Evolutionary conservation across 116 monocot species (phyloP).

Genomic region (Papilionanthe hybrid): DNA sequence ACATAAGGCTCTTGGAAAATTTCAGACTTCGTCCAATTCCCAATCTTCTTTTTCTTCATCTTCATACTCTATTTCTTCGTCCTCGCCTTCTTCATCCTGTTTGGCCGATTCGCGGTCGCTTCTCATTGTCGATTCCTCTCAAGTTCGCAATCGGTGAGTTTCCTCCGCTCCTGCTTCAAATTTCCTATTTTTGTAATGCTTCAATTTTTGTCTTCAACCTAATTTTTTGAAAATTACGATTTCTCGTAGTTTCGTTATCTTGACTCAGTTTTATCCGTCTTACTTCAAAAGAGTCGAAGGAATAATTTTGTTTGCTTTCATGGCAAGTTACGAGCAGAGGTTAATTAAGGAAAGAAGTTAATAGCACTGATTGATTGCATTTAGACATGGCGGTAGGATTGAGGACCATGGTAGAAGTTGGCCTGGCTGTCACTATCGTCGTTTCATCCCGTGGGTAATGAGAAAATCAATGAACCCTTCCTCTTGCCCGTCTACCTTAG

Average conservation of each 20-base stretch:
- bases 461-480: not conserved
- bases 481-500: not conserved
- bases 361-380: not conserved
- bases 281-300: not conserved
- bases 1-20: not conserved
- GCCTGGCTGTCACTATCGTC: not conserved
- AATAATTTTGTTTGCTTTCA: not conserved
- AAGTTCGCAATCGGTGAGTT: not conserved
- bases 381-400: not conserved
- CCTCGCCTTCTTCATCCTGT: not conserved
- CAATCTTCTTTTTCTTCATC: constrained; percentile 5
- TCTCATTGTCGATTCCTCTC: not conserved
- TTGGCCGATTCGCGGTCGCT: not conserved
- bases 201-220: not conserved
- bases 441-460: not conserved
- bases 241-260: not conserved
- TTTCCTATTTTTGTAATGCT: not conserved
- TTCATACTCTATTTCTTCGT: not conserved
- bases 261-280: not conserved
- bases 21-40: not conserved
- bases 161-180: not conserved
- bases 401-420: not conserved
- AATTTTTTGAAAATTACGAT: not conserved
- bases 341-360: not conserved
- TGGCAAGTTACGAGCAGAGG: not conserved